Conservation (phyloP, 306 rosid species). For the Vicia villosa region DNA sequence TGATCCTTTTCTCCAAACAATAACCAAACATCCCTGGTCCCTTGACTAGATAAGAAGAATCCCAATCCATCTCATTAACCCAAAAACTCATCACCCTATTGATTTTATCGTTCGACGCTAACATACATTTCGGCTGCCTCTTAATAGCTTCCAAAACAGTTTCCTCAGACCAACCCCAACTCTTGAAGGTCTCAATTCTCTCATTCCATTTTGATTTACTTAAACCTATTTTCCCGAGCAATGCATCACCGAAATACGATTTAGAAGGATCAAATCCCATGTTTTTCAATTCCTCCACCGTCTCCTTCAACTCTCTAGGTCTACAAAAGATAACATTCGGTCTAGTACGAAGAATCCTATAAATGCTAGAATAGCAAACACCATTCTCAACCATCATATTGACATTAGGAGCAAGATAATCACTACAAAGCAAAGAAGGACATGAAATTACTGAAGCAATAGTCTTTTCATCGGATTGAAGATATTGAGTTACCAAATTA, state of each 20-base stretch:
- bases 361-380: neutral
- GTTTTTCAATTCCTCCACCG: constrained; percentile 31
- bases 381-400: constrained; percentile 18
- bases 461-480: neutral
- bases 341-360: neutral
- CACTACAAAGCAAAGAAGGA: neutral
- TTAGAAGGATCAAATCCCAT: constrained; percentile 50
- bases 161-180: constrained; percentile 68
- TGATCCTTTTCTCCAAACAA: constrained; percentile 41
- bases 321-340: neutral
- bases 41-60: constrained; percentile 33
- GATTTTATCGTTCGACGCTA: constrained; percentile 47
- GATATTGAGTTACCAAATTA: neutral
- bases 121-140: constrained; percentile 44
- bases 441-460: neutral
- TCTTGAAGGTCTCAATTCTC: constrained; percentile 44
- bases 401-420: neutral
- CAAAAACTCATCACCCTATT: constrained; percentile 45
- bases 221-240: constrained; percentile 28
- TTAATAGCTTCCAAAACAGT: constrained; percentile 35
- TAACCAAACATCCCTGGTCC: neutral
- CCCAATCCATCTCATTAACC: constrained; percentile 47
- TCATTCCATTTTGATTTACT: constrained; percentile 46
- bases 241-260: constrained; percentile 32
- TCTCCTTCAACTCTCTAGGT: neutral